Evolutionary conservation across 2,329 filamentous ascomycete species (phyloP).

Genomic region (Nigrospora sphaerica): DNA sequence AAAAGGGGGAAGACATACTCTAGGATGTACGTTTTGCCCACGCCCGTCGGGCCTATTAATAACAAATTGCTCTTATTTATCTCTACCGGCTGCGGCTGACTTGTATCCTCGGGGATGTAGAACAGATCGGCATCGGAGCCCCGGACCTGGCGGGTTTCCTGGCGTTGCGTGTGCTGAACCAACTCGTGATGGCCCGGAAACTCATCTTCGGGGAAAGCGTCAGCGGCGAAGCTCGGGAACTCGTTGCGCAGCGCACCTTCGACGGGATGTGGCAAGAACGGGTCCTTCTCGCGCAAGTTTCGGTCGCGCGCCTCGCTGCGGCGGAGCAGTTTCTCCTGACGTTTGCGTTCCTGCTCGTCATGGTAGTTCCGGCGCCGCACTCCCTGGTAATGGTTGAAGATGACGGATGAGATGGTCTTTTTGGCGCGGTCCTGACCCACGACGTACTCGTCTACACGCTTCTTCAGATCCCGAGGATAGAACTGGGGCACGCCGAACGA

Average conservation of each 20-base stretch:
- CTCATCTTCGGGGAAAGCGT: constrained; percentile 41
- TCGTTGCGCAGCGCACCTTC: constrained; percentile 55
- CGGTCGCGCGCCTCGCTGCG: constrained; percentile 38
- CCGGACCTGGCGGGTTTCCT: constrained; percentile 20
- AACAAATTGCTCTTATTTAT: constrained; percentile 96
- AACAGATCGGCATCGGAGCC: constrained; percentile 31
- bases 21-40: constrained; percentile 93
- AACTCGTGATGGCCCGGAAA: constrained; percentile 45
- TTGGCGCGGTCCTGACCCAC: constrained; percentile 94
- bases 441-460: constrained; percentile 90
- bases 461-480: constrained; percentile 68
- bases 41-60: constrained; percentile 83
- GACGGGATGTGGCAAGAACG: constrained; percentile 54
- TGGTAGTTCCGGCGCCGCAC: constrained; percentile 72
- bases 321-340: constrained; percentile 58
- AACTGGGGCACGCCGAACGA: constrained; percentile 55
- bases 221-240: constrained; percentile 22
- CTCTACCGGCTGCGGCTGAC: constrained; percentile 47
- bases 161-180: constrained; percentile 30
- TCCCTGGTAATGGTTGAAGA: constrained; percentile 95
- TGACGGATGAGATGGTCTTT: constrained; percentile 84
- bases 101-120: constrained; percentile 40
- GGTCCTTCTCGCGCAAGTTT: constrained; percentile 59
- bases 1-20: constrained; percentile 37
- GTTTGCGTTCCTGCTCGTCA: constrained; percentile 56